Conservation (phyloP, 805 yeast species). For the Barnettozyma sp. region DNA sequence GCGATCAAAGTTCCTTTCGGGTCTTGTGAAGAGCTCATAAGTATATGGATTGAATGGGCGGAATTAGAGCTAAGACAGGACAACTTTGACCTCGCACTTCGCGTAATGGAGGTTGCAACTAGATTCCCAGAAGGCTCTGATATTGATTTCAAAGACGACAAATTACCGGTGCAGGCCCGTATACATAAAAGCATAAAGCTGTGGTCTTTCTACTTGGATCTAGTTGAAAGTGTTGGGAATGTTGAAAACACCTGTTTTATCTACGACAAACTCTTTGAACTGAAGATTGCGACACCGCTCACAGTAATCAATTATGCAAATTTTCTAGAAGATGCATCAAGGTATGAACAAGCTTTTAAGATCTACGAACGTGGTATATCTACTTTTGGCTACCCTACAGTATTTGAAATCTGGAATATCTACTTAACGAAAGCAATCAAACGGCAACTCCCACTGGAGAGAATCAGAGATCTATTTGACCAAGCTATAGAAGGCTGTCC, state of each 20-base stretch:
- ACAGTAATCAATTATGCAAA: constrained; percentile 60
- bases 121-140: constrained; percentile 30
- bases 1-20: constrained; percentile 67
- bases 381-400: constrained; percentile 52
- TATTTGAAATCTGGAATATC: constrained; percentile 63
- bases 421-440: constrained; percentile 50
- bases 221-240: constrained; percentile 52
- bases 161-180: constrained; percentile 48
- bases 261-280: constrained; percentile 47
- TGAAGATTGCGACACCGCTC: constrained; percentile 64
- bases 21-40: constrained; percentile 55
- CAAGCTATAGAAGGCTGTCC: constrained; percentile 53
- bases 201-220: constrained; percentile 71
- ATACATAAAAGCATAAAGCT: constrained; percentile 53
- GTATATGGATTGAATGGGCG: constrained; percentile 71
- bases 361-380: constrained; percentile 66
- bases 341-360: constrained; percentile 44
- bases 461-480: constrained; percentile 70
- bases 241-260: constrained; percentile 32
- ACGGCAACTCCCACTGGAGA: constrained; percentile 35
- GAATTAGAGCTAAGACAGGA: constrained; percentile 50
- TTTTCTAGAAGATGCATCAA: constrained; percentile 43
- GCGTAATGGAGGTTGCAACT: constrained; percentile 37
- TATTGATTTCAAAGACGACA: constrained; percentile 33
- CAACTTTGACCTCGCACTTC: constrained; percentile 38